Base-by-base conservation (phyloP, 192 early-diverging fungal genomes). In the Linnemannia schmuckeri region DNA sequence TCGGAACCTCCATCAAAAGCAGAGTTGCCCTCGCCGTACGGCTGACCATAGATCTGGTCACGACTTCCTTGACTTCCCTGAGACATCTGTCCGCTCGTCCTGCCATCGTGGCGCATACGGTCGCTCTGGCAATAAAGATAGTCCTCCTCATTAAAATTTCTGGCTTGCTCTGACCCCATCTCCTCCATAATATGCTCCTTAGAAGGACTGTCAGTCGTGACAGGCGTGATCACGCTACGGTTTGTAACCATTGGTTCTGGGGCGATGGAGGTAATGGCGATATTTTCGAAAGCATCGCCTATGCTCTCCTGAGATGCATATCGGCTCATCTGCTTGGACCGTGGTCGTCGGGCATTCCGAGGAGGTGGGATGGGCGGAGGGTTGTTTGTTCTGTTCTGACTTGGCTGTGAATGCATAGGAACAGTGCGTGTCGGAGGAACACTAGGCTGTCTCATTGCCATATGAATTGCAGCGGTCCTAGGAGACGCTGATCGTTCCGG, bases 111-210 rank as follows among this genome's bases (percentile, higher is more conserved):
- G 18, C 71, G 74, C 4, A 42, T 35, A 46, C 71, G 69, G 74
- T 75, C 80, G 42, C 63, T 81, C 57, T 80, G 78, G 33, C 70
- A 86, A n/a, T 86, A 86, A 3, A 80, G 47, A 44, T 68, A 80
- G 55, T 86, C 78, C 37, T 76, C 83, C 17, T 80, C 79, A 33
- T 70, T 77, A 20, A 86, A 74, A 12, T n/a, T 74, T 8, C 74
- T 75, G 20, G 83, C 83, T 40, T 86, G 78, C 1, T 57, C 75
- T 15, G 83, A 86, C 5, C 83, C 83, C 83, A 86, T 86, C 69
- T 86, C 83, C 52, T 86, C 83, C 83, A 86, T 86, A 9, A 86
- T 86, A 24, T 80, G 35, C 70, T 81, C 83, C 70, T 77, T 86
- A 15, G 74, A 75, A 18, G 79, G 78, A 35, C 74, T 72, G 4